Evolutionary conservation across 1,284 basidiomycete species (phyloP), one percentile per base, ranked within the genome.

Genomic region (Porodaedalea pini): DNA sequence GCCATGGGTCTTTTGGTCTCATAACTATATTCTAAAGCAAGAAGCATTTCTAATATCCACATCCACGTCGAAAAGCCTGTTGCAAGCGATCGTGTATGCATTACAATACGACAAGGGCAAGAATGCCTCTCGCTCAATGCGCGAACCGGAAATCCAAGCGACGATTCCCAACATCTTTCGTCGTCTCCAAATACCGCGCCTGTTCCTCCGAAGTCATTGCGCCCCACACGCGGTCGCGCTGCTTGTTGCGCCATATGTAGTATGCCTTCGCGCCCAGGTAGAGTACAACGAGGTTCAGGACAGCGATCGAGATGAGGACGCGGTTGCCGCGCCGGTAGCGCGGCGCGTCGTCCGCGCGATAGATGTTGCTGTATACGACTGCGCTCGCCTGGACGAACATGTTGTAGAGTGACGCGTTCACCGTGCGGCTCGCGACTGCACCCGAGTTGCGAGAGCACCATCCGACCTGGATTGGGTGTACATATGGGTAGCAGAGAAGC

Each of bases 401-500:
- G 64, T 80, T 81, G 64, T 82, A 82, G 40, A 82, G 50, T 1
- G 79, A 78, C 0, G 78, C 78, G 51, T 78, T 80, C 43, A 83
- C 78, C 0, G 80, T 80, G 17, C 80, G 72, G 54, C 75, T 78
- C 2, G 80, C 78, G 4, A 83, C 80, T 1, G 75, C 78, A 43
- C 80, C 80, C 0, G 79, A 71, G 62, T 82, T 82, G 45, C 79
- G 73, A 19, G 79, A 82, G 62, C 76, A 77, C 81, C 78, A 82
- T 19, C 68, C 78, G 3, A 81, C 76, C 70, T 80, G 70, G 32
- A 71, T 71, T 59, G 73, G 70, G 51, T 71, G 71, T 5, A 69
- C 71, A 57, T 64, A 68, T 72, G 67, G 71, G 36, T 65, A 71
- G 17, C 68, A 70, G 13, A 71, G 59, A 4, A 71, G 59, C 31